Evolutionary conservation across 2,329 filamentous ascomycete species (phyloP).

Genomic region (Dryadomyces sulphureus): DNA sequence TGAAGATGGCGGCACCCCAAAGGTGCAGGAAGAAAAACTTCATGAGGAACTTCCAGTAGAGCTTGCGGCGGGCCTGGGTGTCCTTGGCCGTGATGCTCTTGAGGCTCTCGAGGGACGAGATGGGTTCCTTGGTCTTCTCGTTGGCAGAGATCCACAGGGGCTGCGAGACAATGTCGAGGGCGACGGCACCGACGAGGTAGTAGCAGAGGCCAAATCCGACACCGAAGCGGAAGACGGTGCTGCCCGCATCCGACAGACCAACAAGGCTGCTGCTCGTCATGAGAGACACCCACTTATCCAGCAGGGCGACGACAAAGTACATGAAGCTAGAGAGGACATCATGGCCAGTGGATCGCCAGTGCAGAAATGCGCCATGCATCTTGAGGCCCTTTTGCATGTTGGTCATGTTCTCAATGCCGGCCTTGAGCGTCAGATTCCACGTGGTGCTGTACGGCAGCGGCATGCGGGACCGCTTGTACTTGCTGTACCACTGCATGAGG

Average conservation of each 20-base stretch:
- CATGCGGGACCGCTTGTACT: conserved; percentile 24
- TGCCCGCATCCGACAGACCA: conserved; percentile 10
- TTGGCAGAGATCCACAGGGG: conserved; percentile 30
- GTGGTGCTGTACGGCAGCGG: conserved; percentile 17
- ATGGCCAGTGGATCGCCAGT: conserved; percentile 17
- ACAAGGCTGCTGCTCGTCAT: conserved; percentile 10
- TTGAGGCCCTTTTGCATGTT: conserved; percentile 17
- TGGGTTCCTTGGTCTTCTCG: conserved; percentile 22
- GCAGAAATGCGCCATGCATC: conserved; percentile 17
- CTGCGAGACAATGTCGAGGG: conserved; percentile 39
- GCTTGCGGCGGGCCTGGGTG: conserved; percentile 25
- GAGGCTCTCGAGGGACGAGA: conserved; percentile 25
- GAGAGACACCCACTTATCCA: conserved; percentile 18
- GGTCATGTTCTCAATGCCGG: conserved; percentile 15
- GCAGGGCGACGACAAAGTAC: conserved; percentile 18
- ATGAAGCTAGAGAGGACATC: conserved; percentile 33
- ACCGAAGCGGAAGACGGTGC: conserved; percentile 25
- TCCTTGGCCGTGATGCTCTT: conserved; percentile 28
- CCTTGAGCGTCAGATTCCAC: conserved; percentile 18
- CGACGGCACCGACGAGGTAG: conserved; percentile 39
- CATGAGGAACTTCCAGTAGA: conserved; percentile 34
- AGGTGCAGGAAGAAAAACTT: conserved; percentile 34
- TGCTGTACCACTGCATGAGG: conserved; percentile 17
- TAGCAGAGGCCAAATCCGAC: conserved; percentile 42
- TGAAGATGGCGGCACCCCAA: conserved; percentile 32